phyloP scores from a whole-genome alignment of 345 rosid species.

The Citrus maxima region DNA sequence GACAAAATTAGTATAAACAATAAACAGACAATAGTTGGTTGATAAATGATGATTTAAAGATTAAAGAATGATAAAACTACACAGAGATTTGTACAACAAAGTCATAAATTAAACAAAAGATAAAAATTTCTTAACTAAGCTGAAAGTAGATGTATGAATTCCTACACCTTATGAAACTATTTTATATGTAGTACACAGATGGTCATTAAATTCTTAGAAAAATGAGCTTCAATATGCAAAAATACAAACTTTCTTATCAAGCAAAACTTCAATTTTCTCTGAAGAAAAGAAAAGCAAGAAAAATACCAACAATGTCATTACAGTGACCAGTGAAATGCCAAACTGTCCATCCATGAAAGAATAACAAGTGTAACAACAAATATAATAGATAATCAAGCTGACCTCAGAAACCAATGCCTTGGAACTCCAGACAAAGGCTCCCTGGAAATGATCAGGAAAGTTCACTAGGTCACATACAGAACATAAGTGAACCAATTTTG shows the following conservation, averaged over 20 bases:
- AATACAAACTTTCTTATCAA: background rate
- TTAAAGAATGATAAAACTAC: background rate
- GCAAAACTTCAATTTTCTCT: too few species aligned
- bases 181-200: background rate
- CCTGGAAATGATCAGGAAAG: constrained; percentile 42
- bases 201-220: background rate
- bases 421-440: constrained; percentile 93
- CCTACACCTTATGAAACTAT: background rate
- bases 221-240: background rate
- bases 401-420: constrained; percentile 94
- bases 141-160: background rate
- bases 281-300: background rate
- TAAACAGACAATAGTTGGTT: background rate
- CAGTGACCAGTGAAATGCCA: background rate
- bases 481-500: background rate
- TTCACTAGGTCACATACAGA: constrained; percentile 12
- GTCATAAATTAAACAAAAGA: background rate
- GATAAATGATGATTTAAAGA: background rate
- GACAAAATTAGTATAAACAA: background rate
- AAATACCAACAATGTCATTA: background rate
- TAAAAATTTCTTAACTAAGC: background rate
- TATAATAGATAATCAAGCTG: constrained; percentile 17
- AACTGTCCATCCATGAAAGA: background rate
- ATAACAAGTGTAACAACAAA: background rate
- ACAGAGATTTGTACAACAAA: background rate